These are phyloP conservation scores for Xylariaceae sp. DNA, from an alignment of 2,329 filamentous ascomycete genomes.

Conservation along the genomic window DNA sequence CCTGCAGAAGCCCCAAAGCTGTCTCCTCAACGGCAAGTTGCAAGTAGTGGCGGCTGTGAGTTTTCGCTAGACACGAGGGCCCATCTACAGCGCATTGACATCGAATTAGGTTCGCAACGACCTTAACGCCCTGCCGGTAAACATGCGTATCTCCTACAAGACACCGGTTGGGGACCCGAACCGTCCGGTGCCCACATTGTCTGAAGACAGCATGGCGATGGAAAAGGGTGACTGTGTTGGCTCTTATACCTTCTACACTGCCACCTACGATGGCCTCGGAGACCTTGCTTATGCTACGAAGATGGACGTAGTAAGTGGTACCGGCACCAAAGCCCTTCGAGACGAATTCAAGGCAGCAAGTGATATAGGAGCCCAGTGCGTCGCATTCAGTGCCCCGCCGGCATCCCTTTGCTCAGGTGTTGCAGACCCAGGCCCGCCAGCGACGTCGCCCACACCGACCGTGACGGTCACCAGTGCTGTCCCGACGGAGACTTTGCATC, in stretches of 20 bases:
- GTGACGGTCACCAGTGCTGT: conserved; percentile 11
- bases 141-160: conserved; percentile 41
- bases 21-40: conserved; percentile 42
- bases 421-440: conserved; percentile 16
- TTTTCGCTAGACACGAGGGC: not conserved
- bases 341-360: conserved; percentile 47
- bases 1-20: conserved; percentile 53
- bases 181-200: conserved; percentile 39
- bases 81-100: conserved; percentile 2
- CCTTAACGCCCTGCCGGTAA: conserved; percentile 36
- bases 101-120: conserved; percentile 41
- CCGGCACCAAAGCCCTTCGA: conserved; percentile 29
- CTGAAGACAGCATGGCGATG: conserved; percentile 35
- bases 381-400: conserved; percentile 34
- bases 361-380: conserved; percentile 40
- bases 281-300: conserved; percentile 40
- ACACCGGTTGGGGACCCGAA: conserved; percentile 30
- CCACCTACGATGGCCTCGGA: conserved; percentile 39
- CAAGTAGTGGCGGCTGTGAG: conserved; percentile 40
- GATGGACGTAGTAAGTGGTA: conserved; percentile 41
- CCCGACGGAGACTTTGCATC: conserved; percentile 30
- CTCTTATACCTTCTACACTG: conserved; percentile 43
- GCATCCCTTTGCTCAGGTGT: conserved; percentile 24
- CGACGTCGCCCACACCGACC: conserved; percentile 16
- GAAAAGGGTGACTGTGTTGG: conserved; percentile 40